phyloP scores from a whole-genome alignment of 306 rosid genomes.

The Vigna angularis region DNA sequence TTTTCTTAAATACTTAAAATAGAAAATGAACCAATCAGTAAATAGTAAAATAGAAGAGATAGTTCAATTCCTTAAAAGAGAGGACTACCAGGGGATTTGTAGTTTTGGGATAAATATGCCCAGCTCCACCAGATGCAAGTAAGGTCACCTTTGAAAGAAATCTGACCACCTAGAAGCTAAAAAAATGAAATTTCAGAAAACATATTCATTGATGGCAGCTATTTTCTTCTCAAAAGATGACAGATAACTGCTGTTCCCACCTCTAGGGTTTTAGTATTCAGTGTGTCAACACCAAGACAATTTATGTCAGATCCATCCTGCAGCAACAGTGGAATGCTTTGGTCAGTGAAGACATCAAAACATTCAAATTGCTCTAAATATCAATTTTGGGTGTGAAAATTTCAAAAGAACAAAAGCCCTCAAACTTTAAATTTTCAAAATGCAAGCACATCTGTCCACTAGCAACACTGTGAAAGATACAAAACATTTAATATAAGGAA shows the following conservation, averaged over 20 bases:
- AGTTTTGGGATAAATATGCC: constrained; percentile 92
- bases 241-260: constrained; percentile 53
- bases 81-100: constrained; percentile 88
- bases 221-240: constrained; percentile 28
- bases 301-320: constrained; percentile 78
- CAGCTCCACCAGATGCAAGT: constrained; percentile 98
- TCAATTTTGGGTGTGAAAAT: constrained; percentile 23
- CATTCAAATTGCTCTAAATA: constrained; percentile 27
- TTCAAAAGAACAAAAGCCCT: constrained; percentile 14
- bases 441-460: neutral
- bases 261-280: constrained; percentile 79
- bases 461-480: neutral
- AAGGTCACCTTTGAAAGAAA: constrained; percentile 92
- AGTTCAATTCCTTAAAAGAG: constrained; percentile 23
- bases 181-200: constrained; percentile 40
- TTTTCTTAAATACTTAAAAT: constrained; percentile 13
- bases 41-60: constrained; percentile 7
- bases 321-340: constrained; percentile 44
- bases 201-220: constrained; percentile 4
- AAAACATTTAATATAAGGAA: constrained; percentile 10
- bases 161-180: constrained; percentile 77
- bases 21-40: constrained; percentile 12
- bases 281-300: constrained; percentile 88
- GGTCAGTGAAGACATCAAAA: constrained; percentile 41
- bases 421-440: constrained; percentile 19